Evolutionary conservation across 495 filamentous ascomycete species (phyloP), one percentile per base, ranked within the genome.

Genomic region (Rhizodiscina lignyota): DNA sequence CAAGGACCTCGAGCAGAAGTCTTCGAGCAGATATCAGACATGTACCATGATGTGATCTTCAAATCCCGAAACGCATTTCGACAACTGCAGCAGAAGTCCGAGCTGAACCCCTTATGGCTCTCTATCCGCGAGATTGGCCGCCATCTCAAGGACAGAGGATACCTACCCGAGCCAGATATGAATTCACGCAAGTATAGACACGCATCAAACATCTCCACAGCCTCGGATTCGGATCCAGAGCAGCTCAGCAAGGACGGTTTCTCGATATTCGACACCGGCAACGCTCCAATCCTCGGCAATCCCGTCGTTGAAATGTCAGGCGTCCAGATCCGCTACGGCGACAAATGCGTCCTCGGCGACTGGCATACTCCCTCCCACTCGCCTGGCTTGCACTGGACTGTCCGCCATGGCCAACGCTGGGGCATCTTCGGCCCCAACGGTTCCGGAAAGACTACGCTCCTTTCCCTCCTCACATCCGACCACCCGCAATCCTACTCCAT

Each of bases 401-500:
- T 96, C 10, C 69, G 76, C 18, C 70, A 73, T 24, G 85, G 87
- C 3, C 70, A 94, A 45, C 68, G 84, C 41, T 94, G 85, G 84
- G 86, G 77, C 0, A 64, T 96, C 27, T 81, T 96, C 47, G 89
- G 89, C 1, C 72, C 87, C 11, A 94, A 96, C 47, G 89, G 77
- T 15, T 80, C 75, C 10, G 80, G 81, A 5, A 97, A 97, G 57
- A 96, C 89, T 0, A 97, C 89, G 0, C 63, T 97, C 33, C 66
- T 94, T 12, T 89, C 85, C 2, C 62, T 97, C 11, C 79, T 97
- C 42, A 89, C 82, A 23, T 94, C 86, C 2, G 89, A 97, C 50
- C 89, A 97, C 42, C 89, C 89, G 0, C 85, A 94, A 52, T 70
- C 86, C 1, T 97, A 96, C 53, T 83, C 83, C 2, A 68, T 80